Conservation (phyloP, 2,329 filamentous ascomycete genomes). For the Stromatinia cepivora region DNA sequence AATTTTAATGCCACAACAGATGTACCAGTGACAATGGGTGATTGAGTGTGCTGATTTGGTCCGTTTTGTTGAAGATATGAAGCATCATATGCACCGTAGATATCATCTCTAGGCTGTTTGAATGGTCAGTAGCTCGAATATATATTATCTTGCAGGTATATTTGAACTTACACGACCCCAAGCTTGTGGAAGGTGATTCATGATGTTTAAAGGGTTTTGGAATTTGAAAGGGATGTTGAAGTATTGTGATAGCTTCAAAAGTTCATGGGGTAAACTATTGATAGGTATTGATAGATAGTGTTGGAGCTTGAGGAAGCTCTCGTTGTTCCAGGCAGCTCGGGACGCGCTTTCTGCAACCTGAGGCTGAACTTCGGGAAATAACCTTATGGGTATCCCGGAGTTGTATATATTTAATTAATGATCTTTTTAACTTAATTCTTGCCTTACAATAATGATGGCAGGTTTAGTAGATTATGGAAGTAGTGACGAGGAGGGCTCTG, state of each 20-base stretch:
- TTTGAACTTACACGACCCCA: slow-evolving; percentile 65
- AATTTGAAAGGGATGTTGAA: not conserved
- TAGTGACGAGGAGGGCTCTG: slow-evolving; percentile 43
- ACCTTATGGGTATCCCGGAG: not conserved
- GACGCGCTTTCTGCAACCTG: slow-evolving; percentile 22
- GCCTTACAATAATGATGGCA: slow-evolving; percentile 33
- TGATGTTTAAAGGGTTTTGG: slow-evolving; percentile 39
- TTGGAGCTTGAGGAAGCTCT: slow-evolving; percentile 25
- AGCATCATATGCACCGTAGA: slow-evolving; percentile 91
- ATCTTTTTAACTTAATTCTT: not conserved
- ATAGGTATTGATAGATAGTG: not conserved
- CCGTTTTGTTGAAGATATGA: slow-evolving; percentile 74
- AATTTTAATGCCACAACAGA: slow-evolving; percentile 95
- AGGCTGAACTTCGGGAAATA: slow-evolving; percentile 19
- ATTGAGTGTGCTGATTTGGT: slow-evolving; percentile 85
- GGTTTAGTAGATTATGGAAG: slow-evolving; percentile 45
- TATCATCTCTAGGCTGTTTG: slow-evolving; percentile 85
- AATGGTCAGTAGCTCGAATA: slow-evolving; percentile 42
- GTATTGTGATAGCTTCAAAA: slow-evolving; percentile 16
- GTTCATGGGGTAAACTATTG: slow-evolving; percentile 21
- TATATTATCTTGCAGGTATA: slow-evolving; percentile 10
- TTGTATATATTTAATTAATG: slow-evolving; percentile 3
- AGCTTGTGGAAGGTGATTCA: slow-evolving; percentile 73
- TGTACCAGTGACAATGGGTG: slow-evolving; percentile 91
- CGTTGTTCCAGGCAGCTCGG: slow-evolving; percentile 25